Evolutionary conservation across 2,329 filamentous ascomycete genomes (phyloP), one percentile per base, ranked within the genome.

Genomic region (Colletotrichum echinochloae): DNA sequence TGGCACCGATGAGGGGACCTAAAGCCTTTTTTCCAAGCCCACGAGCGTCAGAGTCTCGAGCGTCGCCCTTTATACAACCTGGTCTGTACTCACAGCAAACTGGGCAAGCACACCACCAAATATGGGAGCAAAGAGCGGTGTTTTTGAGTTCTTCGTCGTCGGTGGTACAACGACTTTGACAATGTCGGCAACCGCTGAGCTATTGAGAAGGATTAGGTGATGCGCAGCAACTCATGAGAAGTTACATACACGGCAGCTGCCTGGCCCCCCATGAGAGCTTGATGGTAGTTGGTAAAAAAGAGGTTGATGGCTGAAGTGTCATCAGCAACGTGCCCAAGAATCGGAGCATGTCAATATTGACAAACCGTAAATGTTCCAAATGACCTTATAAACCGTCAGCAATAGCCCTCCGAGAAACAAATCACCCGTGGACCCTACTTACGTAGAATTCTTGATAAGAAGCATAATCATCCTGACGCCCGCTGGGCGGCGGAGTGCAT

Each of bases 331-430:
- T 39, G 9, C 3, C 8, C 18, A 7, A n/a, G 20, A 35, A 30
- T 9, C 5, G 16, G 26, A 1, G 37, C 7, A 12, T n/a, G 14
- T 37, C 5, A n/a, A 2, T 2, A n/a, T 8, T 1, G n/a, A 11
- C 60, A 11, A 8, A 67, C 65, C 23, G 33, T 67, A 64, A 35
- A 67, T 67, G 9, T 67, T 67, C 65, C 65, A 67, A 12, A 59
- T 65, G 8, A 65, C 62, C 62, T 65, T 7, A 16, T 8, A 33
- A 4, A 18, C 7, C 5, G 11, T 56, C 12, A 26, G 14, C 5
- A 26, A 14, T n/a, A n/a, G n/a, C n/a, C 7, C 26, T 11, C 6
- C 2, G 16, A 51, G 1, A 16, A 16, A 11, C 11, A 11, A 8
- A 12, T 28, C 1, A 4, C 16, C 5, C 0, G 2, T 4, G 3